Percentiles rank a stretch among this genome's conserved stretches.
phyloP scores from a whole-genome alignment of 306 rosid genomes.

The Argentina anserina region DNA sequence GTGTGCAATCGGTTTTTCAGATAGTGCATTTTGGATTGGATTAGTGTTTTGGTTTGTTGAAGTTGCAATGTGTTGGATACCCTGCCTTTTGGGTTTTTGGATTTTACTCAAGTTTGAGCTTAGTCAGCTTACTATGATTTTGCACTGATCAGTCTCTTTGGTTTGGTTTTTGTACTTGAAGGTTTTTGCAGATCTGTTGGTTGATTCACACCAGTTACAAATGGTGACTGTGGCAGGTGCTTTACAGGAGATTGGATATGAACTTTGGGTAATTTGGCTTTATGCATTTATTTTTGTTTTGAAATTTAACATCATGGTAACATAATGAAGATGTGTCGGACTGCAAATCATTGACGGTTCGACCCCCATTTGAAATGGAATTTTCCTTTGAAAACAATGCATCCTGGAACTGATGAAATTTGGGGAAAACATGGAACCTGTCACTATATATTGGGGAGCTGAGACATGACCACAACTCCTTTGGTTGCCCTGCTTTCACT shows the following conservation, averaged over 20 bases:
- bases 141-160: background rate
- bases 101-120: background rate
- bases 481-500: background rate
- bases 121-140: background rate
- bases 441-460: background rate
- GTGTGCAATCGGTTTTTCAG: slow-evolving; percentile 15
- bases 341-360: background rate
- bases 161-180: slow-evolving; percentile 26
- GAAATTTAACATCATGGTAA: background rate
- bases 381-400: background rate
- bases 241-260: slow-evolving; percentile 76
- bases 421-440: background rate
- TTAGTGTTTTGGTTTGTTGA: slow-evolving; percentile 11
- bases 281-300: slow-evolving; percentile 4
- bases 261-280: slow-evolving; percentile 52
- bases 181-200: slow-evolving; percentile 77
- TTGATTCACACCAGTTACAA: slow-evolving; percentile 76
- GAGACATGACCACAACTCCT: background rate
- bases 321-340: background rate
- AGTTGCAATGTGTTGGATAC: background rate
- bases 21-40: slow-evolving; percentile 9
- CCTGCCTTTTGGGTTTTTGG: background rate
- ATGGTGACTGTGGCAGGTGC: slow-evolving; percentile 79
- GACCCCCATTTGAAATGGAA: background rate
- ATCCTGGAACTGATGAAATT: background rate